Conservation (phyloP, 225 moss, liverwort and hornwort species). For the Thuidium tamariscinum region DNA sequence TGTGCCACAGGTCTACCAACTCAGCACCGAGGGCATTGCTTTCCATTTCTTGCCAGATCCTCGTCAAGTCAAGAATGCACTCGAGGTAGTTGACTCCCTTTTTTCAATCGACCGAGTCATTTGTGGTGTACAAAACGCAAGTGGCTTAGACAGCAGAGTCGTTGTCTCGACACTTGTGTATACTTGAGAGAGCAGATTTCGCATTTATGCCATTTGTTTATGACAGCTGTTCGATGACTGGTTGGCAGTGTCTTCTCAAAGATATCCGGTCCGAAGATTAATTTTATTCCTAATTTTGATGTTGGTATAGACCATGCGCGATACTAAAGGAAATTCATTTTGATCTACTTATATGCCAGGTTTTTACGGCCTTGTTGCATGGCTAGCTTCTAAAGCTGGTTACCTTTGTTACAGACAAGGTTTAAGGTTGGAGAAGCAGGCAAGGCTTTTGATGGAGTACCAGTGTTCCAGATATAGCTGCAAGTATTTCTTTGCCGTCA, state of each 20-base stretch:
- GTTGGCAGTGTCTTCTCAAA: neutral
- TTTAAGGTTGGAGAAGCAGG: constrained; percentile 53
- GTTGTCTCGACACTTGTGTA: neutral
- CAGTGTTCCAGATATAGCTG: constrained; percentile 68
- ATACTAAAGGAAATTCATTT: neutral
- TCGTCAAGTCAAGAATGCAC: constrained; percentile 65
- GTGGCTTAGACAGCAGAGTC: neutral
- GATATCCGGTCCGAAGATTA: neutral
- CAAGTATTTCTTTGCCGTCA: neutral
- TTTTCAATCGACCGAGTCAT: neutral
- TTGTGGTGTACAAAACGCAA: neutral
- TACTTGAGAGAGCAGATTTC: neutral
- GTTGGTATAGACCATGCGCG: neutral
- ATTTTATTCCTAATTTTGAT: neutral
- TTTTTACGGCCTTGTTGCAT: neutral
- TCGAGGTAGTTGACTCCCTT: constrained; percentile 31
- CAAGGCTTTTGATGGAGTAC: constrained; percentile 77
- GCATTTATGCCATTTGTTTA: neutral
- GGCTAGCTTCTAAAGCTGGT: neutral
- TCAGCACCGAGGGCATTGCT: constrained; percentile 74
- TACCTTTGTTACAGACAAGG: constrained; percentile 32
- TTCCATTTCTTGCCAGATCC: constrained; percentile 80
- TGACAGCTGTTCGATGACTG: neutral
- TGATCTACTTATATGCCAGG: neutral
- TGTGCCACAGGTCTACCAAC: constrained; percentile 51